phyloP scores from a whole-genome alignment of 2,329 filamentous ascomycete species.

The Waltergamsia citrina region DNA sequence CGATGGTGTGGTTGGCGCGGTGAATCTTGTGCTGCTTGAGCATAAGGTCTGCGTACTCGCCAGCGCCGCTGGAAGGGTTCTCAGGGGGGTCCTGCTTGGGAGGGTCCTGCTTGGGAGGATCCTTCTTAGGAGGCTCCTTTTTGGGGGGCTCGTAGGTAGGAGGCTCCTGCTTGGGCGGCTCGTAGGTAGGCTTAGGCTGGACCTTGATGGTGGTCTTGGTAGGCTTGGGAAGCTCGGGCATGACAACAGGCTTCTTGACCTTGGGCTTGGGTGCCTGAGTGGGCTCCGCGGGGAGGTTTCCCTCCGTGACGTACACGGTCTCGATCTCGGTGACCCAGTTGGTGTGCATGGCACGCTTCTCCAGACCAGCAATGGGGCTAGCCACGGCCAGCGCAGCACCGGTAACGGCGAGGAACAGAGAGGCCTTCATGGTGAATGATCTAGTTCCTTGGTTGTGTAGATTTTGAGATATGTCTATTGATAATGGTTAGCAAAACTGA shows the following conservation, averaged over 20 bases:
- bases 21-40: conserved; percentile 78
- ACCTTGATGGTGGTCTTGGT: conserved; percentile 5
- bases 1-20: conserved; percentile 70
- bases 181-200: conserved; percentile 8
- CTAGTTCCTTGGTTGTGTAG: background rate
- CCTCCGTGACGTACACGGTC: conserved; percentile 33
- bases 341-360: conserved; percentile 29
- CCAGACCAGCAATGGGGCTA: conserved; percentile 23
- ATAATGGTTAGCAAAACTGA: background rate
- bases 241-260: conserved; percentile 3
- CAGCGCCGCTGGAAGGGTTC: background rate
- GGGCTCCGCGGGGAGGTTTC: conserved; percentile 2
- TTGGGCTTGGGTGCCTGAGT: conserved; percentile 5
- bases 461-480: too few relatives aligned
- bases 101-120: conserved; percentile 9
- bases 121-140: conserved; percentile 7
- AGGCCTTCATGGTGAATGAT: conserved; percentile 37
- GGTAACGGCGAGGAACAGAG: conserved; percentile 32
- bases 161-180: conserved; percentile 9
- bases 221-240: conserved; percentile 1
- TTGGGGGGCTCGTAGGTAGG: conserved; percentile 3
- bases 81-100: conserved; percentile 3
- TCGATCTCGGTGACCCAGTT: conserved; percentile 29
- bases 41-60: conserved; percentile 27
- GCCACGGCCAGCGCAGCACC: conserved; percentile 36